A percentile compares a stretch with the other conserved stretches of the same genome.
Evolutionary conservation across 805 yeast species (phyloP).

Genomic region (Cyberlindnera xylosilytica): DNA sequence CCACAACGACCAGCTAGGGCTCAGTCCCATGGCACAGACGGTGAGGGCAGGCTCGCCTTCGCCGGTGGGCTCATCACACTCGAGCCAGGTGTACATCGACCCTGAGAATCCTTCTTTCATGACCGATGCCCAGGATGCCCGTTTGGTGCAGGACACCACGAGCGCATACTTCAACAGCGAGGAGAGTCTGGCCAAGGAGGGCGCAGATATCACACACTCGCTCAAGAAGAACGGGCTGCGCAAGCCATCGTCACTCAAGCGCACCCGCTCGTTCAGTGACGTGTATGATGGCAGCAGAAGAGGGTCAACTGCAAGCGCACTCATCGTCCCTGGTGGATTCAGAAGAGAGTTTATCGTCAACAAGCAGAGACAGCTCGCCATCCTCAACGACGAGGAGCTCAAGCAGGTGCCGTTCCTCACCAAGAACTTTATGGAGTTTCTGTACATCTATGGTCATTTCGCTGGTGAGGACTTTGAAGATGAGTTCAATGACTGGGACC

Average conservation of each 20-base stretch:
- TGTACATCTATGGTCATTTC: conserved; percentile 79
- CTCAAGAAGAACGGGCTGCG: conserved; percentile 15
- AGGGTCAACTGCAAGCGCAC: conserved; percentile 60
- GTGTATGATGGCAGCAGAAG: conserved; percentile 37
- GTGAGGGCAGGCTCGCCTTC: conserved; percentile 1
- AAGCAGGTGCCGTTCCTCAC: conserved; percentile 51
- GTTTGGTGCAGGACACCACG: conserved; percentile 15
- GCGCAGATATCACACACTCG: conserved; percentile 27
- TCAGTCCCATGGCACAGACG: neutral
- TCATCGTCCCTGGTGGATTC: conserved; percentile 82
- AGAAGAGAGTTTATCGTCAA: conserved; percentile 62
- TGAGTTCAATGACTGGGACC: conserved; percentile 47
- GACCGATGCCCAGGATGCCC: conserved; percentile 11
- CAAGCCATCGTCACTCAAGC: conserved; percentile 13
- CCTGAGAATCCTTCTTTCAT: conserved; percentile 19
- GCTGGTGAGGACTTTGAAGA: conserved; percentile 84
- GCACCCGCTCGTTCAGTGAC: conserved; percentile 21
- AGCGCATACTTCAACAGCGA: conserved; percentile 18
- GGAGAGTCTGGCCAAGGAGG: conserved; percentile 19
- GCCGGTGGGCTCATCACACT: conserved; percentile 10
- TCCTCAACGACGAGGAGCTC: conserved; percentile 25
- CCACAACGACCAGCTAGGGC: conserved; percentile 1
- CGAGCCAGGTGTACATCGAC: conserved; percentile 17
- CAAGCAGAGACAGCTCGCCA: conserved; percentile 27
- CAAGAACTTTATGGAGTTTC: conserved; percentile 70